Conservation (phyloP, 2,329 filamentous ascomycete species). For the Fusarium musae region DNA sequence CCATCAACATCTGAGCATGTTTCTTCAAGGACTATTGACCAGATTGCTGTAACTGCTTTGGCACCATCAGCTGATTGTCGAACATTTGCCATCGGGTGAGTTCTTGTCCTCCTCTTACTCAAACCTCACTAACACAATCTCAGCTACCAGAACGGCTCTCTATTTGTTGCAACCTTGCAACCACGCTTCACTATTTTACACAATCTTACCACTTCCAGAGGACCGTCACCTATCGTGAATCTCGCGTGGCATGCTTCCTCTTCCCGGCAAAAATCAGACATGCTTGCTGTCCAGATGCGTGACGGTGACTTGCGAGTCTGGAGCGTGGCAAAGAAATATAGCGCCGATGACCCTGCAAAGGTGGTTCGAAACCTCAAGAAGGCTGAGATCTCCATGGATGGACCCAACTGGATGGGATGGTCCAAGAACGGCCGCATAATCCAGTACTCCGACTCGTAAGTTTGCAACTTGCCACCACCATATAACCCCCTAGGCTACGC, state of each 20-base stretch:
- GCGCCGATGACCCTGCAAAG: slow-evolving; percentile 79
- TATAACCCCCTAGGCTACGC: slow-evolving; percentile 50
- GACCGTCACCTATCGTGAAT: slow-evolving; percentile 86
- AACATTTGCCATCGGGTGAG: slow-evolving; percentile 94
- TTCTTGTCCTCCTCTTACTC: neutral
- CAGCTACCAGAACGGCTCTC: slow-evolving; percentile 94
- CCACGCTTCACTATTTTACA: slow-evolving; percentile 95
- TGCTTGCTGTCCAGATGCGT: slow-evolving; percentile 92
- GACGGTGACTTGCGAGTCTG: slow-evolving; percentile 95
- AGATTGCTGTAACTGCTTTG: slow-evolving; percentile 93
- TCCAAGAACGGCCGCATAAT: slow-evolving; percentile 97
- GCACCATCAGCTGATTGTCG: slow-evolving; percentile 90
- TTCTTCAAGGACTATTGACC: slow-evolving; percentile 86
- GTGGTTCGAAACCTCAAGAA: slow-evolving; percentile 89
- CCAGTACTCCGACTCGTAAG: slow-evolving; percentile 90
- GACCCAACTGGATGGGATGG: slow-evolving; percentile 97
- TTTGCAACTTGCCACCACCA: slow-evolving; percentile 44
- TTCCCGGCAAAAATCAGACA: slow-evolving; percentile 94
- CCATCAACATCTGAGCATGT: slow-evolving; percentile 93
- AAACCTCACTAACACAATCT: slow-evolving; percentile 18
- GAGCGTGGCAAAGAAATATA: slow-evolving; percentile 88
- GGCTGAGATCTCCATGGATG: slow-evolving; percentile 76
- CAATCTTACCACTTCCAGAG: slow-evolving; percentile 84
- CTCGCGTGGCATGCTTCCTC: slow-evolving; percentile 97
- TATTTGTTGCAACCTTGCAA: slow-evolving; percentile 88